These are phyloP conservation scores for Jatropha curcas DNA, from an alignment of 345 rosid species.

Conservation along the genomic window DNA sequence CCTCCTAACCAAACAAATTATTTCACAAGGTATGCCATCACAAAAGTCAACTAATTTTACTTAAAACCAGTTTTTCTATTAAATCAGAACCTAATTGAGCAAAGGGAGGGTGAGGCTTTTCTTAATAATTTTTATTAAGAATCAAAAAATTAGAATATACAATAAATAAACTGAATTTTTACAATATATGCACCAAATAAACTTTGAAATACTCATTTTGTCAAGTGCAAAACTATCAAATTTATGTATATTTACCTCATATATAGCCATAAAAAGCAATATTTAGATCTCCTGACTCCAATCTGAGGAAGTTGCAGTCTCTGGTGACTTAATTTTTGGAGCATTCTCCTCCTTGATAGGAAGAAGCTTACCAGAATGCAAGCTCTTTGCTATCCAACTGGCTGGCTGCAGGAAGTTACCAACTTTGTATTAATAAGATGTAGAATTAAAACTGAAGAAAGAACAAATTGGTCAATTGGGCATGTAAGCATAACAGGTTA, in stretches of 20 bases:
- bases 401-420: slow-evolving; percentile 36
- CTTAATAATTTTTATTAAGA: background rate
- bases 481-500: background rate
- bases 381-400: slow-evolving; percentile 52
- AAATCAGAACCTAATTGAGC: background rate
- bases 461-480: background rate
- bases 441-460: background rate
- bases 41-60: background rate
- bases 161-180: background rate
- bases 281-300: slow-evolving; percentile 53
- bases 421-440: background rate
- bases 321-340: slow-evolving; percentile 5
- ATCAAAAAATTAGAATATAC: background rate
- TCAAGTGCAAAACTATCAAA: background rate
- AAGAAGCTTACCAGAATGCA: slow-evolving; percentile 43
- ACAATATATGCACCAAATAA: background rate
- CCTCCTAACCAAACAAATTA: too few species aligned
- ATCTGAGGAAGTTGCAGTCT: slow-evolving; percentile 15
- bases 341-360: slow-evolving; percentile 24
- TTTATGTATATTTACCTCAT: slow-evolving; percentile 7
- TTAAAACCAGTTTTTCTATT: too few species aligned
- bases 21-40: background rate
- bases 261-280: background rate
- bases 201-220: too few species aligned
- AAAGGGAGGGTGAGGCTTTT: background rate